Percentiles rank a stretch among this genome's conserved stretches.
phyloP scores from a whole-genome alignment of 176 grass and related monocot genomes.

The Puccinellia tenuiflora region DNA sequence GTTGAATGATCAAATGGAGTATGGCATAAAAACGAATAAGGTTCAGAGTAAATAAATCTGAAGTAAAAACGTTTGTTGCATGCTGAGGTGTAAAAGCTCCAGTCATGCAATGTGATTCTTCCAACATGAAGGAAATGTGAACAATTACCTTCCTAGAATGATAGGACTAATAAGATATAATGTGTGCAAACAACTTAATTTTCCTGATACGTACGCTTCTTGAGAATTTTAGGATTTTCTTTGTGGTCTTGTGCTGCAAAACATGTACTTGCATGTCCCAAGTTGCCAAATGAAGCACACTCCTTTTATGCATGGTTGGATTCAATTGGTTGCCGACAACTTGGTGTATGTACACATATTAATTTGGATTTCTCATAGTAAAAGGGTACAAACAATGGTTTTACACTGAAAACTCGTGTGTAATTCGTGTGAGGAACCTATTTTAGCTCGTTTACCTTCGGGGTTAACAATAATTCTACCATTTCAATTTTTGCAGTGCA shows the following conservation, averaged over 20 bases:
- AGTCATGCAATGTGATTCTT: not conserved
- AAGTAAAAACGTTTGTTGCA: constrained; percentile 3
- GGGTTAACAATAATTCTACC: not conserved
- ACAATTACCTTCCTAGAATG: not conserved
- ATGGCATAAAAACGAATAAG: not conserved
- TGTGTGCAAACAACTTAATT: constrained; percentile 1
- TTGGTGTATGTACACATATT: not conserved
- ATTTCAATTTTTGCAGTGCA: constrained; percentile 76
- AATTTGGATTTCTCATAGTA: not conserved
- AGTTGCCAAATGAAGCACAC: not conserved
- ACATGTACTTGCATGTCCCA: not conserved
- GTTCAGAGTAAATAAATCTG: not conserved
- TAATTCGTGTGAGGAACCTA: not conserved
- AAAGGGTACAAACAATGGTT: not conserved
- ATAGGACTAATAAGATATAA: not conserved
- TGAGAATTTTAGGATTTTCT: not conserved
- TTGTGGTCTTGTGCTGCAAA: not conserved
- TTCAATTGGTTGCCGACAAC: not conserved
- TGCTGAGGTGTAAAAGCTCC: constrained; percentile 1
- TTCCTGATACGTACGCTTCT: not conserved
- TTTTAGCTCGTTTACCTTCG: not conserved
- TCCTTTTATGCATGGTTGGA: not conserved
- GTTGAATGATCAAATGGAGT: not conserved
- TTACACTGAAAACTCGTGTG: not conserved
- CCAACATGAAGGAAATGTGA: not conserved